A percentile compares a stretch with the other conserved stretches of the same genome.
Conservation (phyloP, 75 land plant genomes). For the Gnetum montanum region DNA sequence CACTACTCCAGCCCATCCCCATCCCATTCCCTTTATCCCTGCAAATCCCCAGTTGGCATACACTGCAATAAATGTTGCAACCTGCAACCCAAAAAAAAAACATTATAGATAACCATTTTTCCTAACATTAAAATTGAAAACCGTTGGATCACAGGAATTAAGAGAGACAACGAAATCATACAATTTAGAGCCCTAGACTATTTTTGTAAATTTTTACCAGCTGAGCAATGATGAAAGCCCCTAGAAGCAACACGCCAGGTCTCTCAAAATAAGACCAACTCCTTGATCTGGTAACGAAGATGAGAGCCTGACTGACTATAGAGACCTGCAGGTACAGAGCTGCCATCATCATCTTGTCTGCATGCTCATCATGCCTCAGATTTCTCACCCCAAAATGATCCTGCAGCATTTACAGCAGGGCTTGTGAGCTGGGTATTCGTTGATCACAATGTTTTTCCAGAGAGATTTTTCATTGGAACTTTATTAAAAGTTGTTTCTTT, state of each 20-base stretch:
- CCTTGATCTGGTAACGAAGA: slow-evolving; percentile 63
- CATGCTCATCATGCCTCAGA: slow-evolving; percentile 10
- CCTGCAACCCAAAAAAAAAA: slow-evolving; percentile 17
- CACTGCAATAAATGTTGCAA: slow-evolving; percentile 64
- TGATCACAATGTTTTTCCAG: not conserved
- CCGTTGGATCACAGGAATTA: too few relatives aligned
- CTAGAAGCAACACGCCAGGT: slow-evolving; percentile 52
- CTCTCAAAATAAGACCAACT: slow-evolving; percentile 65
- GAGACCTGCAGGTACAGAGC: slow-evolving; percentile 64
- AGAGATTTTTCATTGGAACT: not conserved
- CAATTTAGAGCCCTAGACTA: too few relatives aligned
- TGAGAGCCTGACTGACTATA: slow-evolving; percentile 41
- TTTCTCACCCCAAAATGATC: slow-evolving; percentile 27
- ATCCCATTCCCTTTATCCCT: slow-evolving; percentile 42
- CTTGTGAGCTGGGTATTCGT: not conserved
- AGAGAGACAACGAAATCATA: too few relatives aligned
- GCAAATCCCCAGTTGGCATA: slow-evolving; percentile 66
- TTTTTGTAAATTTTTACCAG: too few relatives aligned
- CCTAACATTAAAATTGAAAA: not conserved
- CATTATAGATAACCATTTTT: not conserved
- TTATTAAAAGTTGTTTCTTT: not conserved
- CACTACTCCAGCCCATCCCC: slow-evolving; percentile 79
- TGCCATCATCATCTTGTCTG: slow-evolving; percentile 35
- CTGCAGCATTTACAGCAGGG: slow-evolving; percentile 12
- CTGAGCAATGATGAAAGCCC: slow-evolving; percentile 53